Percentiles rank a stretch among this genome's conserved stretches.
Evolutionary conservation across 163 green algal species (phyloP).

Genomic region (Trebouxia gelatinosa): DNA sequence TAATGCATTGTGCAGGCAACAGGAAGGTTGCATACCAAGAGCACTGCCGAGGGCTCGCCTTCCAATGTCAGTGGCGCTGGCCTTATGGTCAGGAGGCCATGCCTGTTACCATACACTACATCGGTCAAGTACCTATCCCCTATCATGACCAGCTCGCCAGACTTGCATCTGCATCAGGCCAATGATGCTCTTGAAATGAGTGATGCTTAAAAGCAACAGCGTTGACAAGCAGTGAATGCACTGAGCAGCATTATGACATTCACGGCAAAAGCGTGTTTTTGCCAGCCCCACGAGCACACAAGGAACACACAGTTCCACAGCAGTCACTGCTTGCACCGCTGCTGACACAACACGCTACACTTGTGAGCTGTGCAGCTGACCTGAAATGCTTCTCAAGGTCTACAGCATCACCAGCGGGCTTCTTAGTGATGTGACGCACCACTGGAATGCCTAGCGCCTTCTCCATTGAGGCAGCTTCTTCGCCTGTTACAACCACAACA

Average conservation of each 20-base stretch:
- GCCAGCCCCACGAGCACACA: not conserved
- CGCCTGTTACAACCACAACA: no score
- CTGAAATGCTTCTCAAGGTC: conserved; percentile 80
- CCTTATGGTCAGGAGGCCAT: conserved; percentile 85
- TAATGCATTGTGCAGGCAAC: no score
- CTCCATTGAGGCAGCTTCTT: conserved; percentile 74
- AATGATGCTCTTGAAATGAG: no score
- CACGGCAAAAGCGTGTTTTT: no score
- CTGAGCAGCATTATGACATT: no score
- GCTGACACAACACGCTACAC: not conserved
- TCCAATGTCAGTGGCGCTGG: conserved; percentile 62
- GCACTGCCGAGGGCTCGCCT: conserved; percentile 68
- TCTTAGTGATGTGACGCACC: conserved; percentile 84
- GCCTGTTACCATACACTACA: conserved; percentile 85
- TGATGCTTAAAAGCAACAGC: no score
- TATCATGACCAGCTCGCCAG: conserved; percentile 78
- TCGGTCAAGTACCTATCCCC: conserved; percentile 88
- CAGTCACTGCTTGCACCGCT: no score
- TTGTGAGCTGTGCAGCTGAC: conserved; percentile 31
- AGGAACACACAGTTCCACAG: not conserved
- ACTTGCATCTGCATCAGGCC: conserved; percentile 54
- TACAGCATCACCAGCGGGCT: conserved; percentile 69
- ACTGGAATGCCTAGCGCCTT: conserved; percentile 68
- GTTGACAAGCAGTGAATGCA: no score
- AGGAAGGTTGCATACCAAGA: conserved; percentile 47